Evolutionary conservation across 2,329 filamentous ascomycete species (phyloP).

Genomic region (Fusarium siculi): DNA sequence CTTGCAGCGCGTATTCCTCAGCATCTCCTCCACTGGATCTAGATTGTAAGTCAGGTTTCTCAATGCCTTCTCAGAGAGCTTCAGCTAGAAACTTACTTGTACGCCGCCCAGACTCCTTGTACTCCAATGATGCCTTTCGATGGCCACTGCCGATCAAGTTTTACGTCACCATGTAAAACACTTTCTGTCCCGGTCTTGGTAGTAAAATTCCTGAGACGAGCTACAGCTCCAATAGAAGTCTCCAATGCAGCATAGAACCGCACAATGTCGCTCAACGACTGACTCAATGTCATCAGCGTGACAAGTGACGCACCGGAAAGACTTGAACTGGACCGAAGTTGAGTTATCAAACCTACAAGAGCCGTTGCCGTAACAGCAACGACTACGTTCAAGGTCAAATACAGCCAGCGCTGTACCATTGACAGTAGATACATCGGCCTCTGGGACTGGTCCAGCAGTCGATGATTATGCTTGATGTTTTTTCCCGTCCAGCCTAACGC

Average conservation of each 20-base stretch:
- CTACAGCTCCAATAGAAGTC: not conserved
- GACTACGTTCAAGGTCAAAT: not conserved
- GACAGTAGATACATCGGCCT: not conserved
- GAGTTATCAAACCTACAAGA: not conserved
- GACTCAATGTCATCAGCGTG: not conserved
- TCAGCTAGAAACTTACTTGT: not conserved
- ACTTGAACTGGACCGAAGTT: not conserved
- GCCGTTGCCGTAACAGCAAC: not conserved
- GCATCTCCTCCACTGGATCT: rapidly evolving
- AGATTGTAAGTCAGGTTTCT: not conserved
- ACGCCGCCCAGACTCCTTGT: not conserved
- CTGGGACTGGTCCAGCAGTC: not conserved
- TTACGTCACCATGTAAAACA: no score
- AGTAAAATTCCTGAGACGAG: not conserved
- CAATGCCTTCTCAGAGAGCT: no score
- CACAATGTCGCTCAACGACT: not conserved
- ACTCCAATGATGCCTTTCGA: not conserved
- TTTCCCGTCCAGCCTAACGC: not conserved
- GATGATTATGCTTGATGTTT: not conserved
- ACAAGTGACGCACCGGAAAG: not conserved
- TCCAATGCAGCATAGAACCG: not conserved
- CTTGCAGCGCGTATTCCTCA: not conserved
- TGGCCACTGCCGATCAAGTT: not conserved
- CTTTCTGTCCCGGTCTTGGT: not conserved
- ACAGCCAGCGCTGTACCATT: not conserved